Evolutionary conservation across 1,139 yeast species (phyloP).

Genomic region (Blastobotrys apis): DNA sequence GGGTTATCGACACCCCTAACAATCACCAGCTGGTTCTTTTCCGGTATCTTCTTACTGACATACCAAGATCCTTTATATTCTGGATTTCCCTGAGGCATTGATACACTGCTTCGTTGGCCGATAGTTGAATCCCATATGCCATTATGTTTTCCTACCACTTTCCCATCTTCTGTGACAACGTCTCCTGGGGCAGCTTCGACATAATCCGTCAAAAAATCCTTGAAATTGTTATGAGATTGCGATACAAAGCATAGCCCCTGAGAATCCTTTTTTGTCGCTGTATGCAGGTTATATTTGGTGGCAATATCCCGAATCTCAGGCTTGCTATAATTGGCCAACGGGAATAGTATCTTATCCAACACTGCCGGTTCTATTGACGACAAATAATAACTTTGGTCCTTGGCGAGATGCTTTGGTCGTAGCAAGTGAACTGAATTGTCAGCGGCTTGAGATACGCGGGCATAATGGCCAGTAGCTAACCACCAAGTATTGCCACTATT

Average conservation of each 20-base stretch:
- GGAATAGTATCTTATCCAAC: constrained; percentile 57
- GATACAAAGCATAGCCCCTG: constrained; percentile 93
- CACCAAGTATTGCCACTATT: constrained; percentile 48
- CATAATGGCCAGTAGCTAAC: constrained; percentile 94
- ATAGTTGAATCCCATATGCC: constrained; percentile 95
- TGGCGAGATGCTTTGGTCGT: constrained; percentile 54
- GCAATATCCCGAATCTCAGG: constrained; percentile 73
- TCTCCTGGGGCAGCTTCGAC: constrained; percentile 70
- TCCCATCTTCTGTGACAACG: constrained; percentile 62
- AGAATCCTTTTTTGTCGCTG: constrained; percentile 81
- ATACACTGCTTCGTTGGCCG: constrained; percentile 76
- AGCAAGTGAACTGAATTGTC: constrained; percentile 46
- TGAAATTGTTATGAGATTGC: constrained; percentile 61
- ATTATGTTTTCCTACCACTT: constrained; percentile 70
- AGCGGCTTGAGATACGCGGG: constrained; percentile 47
- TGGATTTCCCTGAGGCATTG: constrained; percentile 86
- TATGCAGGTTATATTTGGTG: constrained; percentile 45
- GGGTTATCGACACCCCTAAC: constrained; percentile 69
- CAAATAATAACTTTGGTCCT: constrained; percentile 90
- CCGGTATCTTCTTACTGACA: constrained; percentile 63
- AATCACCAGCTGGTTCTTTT: constrained; percentile 68
- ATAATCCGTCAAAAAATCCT: constrained; percentile 71
- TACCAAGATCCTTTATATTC: constrained; percentile 77
- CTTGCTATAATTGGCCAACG: constrained; percentile 73
- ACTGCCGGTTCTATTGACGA: constrained; percentile 56